A percentile compares a stretch with the other conserved stretches of the same genome.
Evolutionary conservation across 2,329 filamentous ascomycete species (phyloP).

Genomic region (Verticillium tricorpus): DNA sequence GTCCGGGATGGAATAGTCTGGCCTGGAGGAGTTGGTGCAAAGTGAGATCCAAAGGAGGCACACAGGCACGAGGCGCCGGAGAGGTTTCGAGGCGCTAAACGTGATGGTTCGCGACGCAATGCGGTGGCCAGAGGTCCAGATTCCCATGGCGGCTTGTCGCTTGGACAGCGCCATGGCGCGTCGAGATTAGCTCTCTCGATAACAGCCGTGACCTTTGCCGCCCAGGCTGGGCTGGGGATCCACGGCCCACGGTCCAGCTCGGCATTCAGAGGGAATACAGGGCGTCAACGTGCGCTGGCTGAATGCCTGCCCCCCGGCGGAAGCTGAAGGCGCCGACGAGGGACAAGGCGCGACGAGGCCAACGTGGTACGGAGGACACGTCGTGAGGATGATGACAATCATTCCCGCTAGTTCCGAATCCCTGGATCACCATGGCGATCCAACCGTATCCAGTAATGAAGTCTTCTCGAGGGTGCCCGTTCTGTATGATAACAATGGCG

Average conservation of each 20-base stretch:
- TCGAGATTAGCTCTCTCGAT: background rate
- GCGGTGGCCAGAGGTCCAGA: background rate
- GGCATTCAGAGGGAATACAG: background rate
- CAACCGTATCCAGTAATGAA: background rate
- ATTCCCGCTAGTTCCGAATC: background rate
- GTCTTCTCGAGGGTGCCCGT: background rate
- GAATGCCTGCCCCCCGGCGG: background rate
- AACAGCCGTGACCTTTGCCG: background rate
- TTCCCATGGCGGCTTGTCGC: background rate
- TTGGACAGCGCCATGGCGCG: background rate
- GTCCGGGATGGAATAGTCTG: background rate
- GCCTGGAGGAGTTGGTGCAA: background rate
- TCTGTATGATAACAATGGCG: background rate
- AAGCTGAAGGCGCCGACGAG: background rate
- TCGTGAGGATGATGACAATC: background rate
- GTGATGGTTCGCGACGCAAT: background rate
- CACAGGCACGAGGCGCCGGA: background rate
- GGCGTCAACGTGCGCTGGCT: background rate
- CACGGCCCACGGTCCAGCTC: background rate
- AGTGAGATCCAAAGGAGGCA: background rate
- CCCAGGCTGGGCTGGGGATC: background rate
- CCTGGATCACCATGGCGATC: background rate
- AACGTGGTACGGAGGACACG: background rate
- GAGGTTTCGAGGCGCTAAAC: background rate
- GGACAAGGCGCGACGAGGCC: background rate